Evolutionary conservation across 2,329 filamentous ascomycete species (phyloP), one percentile per base, ranked within the genome.

Genomic region (Penicillium sp.): DNA sequence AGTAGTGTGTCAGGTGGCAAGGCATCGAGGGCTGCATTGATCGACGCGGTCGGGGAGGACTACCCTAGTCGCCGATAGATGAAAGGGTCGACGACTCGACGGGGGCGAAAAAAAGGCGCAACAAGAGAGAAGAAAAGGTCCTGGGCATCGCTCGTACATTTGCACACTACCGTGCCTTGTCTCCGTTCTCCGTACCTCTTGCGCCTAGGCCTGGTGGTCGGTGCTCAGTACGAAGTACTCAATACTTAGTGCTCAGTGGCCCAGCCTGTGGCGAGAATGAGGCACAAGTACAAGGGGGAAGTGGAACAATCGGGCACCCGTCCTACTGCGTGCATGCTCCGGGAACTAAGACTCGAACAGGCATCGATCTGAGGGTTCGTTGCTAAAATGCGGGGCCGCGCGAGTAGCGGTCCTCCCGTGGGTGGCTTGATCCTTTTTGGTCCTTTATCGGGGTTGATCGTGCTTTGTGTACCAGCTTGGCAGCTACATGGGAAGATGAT

Each of bases 31-130:
- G 58, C 61, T 68, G 66, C 65, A 68, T 56, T 61, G 66, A 68
- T 70, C 65, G 67, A 62, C 66, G 55, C 59, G 51, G 53, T 63
- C 68, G 63, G 68, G 68, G 60, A 67, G 59, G 1, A 19, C 22
- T 6, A 42, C 12, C 55, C 55, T 49, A 55, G 62, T 68, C 67
- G 64, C 68, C 68, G 67, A 44, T 28, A 40, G 30, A 53, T 53
- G 33, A 37, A 53, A 54, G 51, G 24, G 38, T 30, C 37, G 12
- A 30, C 24, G 38, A n/a, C n/a, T n/a, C n/a, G n/a, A n/a, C n/a
- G n/a, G n/a, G 17, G 33, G 33, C 22, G 30, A 53, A 38, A 24
- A 15, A 37, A 37, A 15, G 30, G 51, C 4, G 13, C 28, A 22
- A 35, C 30, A 30, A 30, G 53, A 55, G 22, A 38, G 19, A 13